Conservation (phyloP, 345 rosid species). For the Microthlaspi erraticum region DNA sequence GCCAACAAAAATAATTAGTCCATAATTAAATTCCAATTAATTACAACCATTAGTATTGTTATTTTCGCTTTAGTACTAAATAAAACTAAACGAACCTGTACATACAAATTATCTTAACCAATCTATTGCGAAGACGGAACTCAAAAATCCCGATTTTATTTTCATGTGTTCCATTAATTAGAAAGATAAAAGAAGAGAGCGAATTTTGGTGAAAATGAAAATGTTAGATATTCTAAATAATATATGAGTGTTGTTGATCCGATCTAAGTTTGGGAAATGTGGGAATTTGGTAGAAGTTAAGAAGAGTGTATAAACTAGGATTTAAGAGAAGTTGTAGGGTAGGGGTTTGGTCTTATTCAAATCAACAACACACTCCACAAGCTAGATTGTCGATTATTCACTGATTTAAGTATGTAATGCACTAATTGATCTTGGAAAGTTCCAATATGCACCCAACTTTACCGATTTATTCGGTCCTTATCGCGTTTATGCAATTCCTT, state of each 20-base stretch:
- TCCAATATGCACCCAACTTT: too few species aligned
- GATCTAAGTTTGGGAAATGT: slow-evolving; percentile 47
- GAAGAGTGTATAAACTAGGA: slow-evolving; percentile 34
- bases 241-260: slow-evolving; percentile 31
- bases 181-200: not conserved
- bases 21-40: not conserved
- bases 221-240: not conserved
- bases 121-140: not conserved
- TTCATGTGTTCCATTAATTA: not conserved
- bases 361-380: slow-evolving; percentile 37
- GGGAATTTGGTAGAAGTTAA: slow-evolving; percentile 32
- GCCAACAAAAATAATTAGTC: slow-evolving; percentile 24
- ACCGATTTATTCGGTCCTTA: too few species aligned
- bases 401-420: not conserved
- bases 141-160: not conserved
- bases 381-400: slow-evolving; percentile 4
- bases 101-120: too few species aligned
- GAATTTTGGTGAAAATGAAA: slow-evolving; percentile 8
- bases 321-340: slow-evolving; percentile 33
- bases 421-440: too few species aligned
- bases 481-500: too few species aligned
- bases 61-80: not conserved
- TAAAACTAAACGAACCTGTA: not conserved
- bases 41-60: slow-evolving; percentile 23
- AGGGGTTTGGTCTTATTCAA: slow-evolving; percentile 35